phyloP scores from a whole-genome alignment of 805 yeast genomes.

The Kodamaea kakaduensis region DNA sequence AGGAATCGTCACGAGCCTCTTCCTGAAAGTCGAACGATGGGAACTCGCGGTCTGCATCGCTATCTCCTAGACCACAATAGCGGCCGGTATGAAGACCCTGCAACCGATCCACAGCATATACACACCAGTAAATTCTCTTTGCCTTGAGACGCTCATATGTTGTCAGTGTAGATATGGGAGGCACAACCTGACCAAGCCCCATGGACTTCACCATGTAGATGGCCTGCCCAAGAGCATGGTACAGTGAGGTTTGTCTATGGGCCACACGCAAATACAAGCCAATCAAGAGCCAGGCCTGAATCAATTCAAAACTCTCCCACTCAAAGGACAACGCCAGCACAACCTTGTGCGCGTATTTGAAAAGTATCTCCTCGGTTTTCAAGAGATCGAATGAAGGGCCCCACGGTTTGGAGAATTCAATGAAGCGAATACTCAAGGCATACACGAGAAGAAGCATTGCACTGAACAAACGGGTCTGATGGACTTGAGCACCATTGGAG shows the following conservation, averaged over 20 bases:
- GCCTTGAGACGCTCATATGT: conserved; percentile 45
- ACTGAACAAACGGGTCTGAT: conserved; percentile 44
- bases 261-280: conserved; percentile 33
- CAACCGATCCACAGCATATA: conserved; percentile 51
- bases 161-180: conserved; percentile 20
- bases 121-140: conserved; percentile 51
- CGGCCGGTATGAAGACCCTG: conserved; percentile 53
- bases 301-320: conserved; percentile 42
- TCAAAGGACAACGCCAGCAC: conserved; percentile 33
- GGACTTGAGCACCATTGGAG: conserved; percentile 17
- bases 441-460: conserved; percentile 49
- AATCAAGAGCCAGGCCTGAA: conserved; percentile 39
- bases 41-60: conserved; percentile 31
- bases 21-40: conserved; percentile 27
- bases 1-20: conserved; percentile 38
- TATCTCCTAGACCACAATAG: conserved; percentile 31
- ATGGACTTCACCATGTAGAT: conserved; percentile 34
- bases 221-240: conserved; percentile 32
- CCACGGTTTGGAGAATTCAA: conserved; percentile 34
- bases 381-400: conserved; percentile 28
- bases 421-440: conserved; percentile 49
- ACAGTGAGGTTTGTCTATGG: conserved; percentile 37
- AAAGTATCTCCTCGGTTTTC: conserved; percentile 30
- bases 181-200: conserved; percentile 27
- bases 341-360: conserved; percentile 31